Base-by-base conservation (phyloP, 2,329 filamentous ascomycete genomes). In the Fusarium temperatum region DNA sequence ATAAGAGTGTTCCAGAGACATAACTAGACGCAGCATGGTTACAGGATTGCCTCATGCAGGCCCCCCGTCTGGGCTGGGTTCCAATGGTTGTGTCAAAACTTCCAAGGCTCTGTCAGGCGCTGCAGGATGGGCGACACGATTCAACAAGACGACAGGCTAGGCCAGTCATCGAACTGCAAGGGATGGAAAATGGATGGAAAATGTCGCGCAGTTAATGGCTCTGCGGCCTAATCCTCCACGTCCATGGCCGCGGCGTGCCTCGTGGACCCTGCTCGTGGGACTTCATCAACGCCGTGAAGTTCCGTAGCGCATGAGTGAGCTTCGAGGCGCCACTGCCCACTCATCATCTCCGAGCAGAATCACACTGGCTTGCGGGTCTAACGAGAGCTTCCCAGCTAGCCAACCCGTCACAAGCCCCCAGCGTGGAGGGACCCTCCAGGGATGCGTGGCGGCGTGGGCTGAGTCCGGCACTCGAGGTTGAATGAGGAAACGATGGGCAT, bases 291-390 rank as follows among this genome's bases (percentile, higher is more conserved):
- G 71, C 62, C 54, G 69, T 68, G 66, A 70, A 70, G 67, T 66
- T 36, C 67, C 61, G 68, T 66, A 68, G 63, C 61, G 66, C 50
- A 55, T 63, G 67, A 55, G 53, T 30, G 61, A 72, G 44, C 51
- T 51, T 59, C 55, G 45, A 58, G 59, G 54, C 41, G 67, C 65
- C 67, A 50, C 59, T 59, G 47, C 50, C 72, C 75, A 76, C 67
- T 53, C 73, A 68, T 77, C 75, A 75, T 76, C 68, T 77, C 76
- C 74, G 76, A 75, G 66, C 53, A 67, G 63, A 63, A 77, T 70
- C 66, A 70, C 63, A 53, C 63, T 66, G 66, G 63, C 28, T 30
- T 63, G 63, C 71, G 73, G 73, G 63, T 63, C 66, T 54, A 63
- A 39, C 32, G 12, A 38, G 56, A 63, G 60, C 57, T 64, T 59